Evolutionary conservation across 495 filamentous ascomycete genomes (phyloP).

Genomic region (Pyronema omphalodes): DNA sequence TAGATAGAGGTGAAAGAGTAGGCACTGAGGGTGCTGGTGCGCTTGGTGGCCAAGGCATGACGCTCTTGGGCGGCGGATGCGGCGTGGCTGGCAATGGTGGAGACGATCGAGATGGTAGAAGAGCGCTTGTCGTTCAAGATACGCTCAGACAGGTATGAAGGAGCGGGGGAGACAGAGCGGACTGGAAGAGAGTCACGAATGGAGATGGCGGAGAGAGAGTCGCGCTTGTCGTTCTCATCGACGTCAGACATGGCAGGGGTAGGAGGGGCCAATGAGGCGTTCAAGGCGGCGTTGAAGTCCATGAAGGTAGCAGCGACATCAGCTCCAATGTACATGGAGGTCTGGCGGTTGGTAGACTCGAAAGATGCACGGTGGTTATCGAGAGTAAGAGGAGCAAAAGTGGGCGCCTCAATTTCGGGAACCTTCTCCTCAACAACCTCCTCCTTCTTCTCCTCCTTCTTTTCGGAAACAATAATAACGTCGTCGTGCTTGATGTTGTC

Average conservation of each 20-base stretch:
- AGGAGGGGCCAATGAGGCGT: neutral
- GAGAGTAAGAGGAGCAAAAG: neutral
- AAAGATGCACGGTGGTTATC: neutral
- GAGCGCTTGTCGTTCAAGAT: neutral
- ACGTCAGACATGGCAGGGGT: neutral
- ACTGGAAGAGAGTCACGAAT: neutral
- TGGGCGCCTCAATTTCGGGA: neutral
- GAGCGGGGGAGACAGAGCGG: neutral
- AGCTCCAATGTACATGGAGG: neutral
- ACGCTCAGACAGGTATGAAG: neutral
- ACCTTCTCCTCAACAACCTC: neutral
- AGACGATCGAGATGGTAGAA: constrained; percentile 4
- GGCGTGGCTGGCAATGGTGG: constrained; percentile 1
- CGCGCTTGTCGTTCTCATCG: neutral
- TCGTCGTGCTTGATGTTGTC: too few relatives aligned
- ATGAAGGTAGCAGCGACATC: neutral
- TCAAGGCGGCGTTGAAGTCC: neutral
- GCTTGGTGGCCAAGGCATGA: constrained; percentile 1
- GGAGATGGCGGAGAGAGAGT: neutral
- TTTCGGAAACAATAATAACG: neutral
- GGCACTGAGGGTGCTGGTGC: neutral
- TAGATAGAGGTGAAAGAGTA: neutral
- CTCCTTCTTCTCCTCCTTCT: neutral
- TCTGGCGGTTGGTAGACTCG: neutral
- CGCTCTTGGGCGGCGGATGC: constrained; percentile 4